A percentile compares a stretch with the other conserved stretches of the same genome.
These are phyloP conservation scores for Volvox carteri DNA, from an alignment of 163 green algal genomes.

Conservation along the genomic window DNA sequence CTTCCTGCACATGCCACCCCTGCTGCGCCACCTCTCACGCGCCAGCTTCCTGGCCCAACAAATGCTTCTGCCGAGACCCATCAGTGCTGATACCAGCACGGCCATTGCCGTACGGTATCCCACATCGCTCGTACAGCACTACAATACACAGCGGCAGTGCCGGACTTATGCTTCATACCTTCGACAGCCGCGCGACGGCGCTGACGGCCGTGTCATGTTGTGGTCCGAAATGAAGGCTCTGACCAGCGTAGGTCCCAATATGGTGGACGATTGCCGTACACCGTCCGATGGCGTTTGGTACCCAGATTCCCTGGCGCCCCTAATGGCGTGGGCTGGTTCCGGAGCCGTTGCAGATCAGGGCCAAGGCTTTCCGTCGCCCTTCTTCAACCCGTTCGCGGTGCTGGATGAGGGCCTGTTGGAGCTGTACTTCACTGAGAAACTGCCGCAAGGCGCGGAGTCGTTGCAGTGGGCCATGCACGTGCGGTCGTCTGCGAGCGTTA, in stretches of 20 bases:
- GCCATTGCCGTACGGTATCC: not conserved
- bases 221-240: not conserved
- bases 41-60: slow-evolving; percentile 70
- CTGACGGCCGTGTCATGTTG: slow-evolving; percentile 17
- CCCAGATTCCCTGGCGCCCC: slow-evolving; percentile 58
- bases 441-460: slow-evolving; percentile 19
- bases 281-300: slow-evolving; percentile 68
- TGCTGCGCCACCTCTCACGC: slow-evolving; percentile 62
- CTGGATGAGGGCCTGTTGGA: slow-evolving; percentile 7
- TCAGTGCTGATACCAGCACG: not conserved
- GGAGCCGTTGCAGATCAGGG: slow-evolving; percentile 38
- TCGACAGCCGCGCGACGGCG: not conserved
- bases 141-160: slow-evolving; percentile 15
- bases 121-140: not conserved
- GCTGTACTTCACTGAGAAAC: slow-evolving; percentile 66
- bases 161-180: not conserved
- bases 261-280: slow-evolving; percentile 57
- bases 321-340: slow-evolving; percentile 70
- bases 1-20: slow-evolving; percentile 69
- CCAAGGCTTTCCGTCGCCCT: slow-evolving; percentile 28
- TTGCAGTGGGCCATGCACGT: slow-evolving; percentile 72
- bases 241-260: slow-evolving; percentile 15
- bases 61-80: slow-evolving; percentile 63
- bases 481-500: slow-evolving; percentile 9
- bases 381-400: slow-evolving; percentile 65